These are phyloP conservation scores for Aureobasidium sp. DNA, from an alignment of 2,329 filamentous ascomycete genomes.

Conservation along the genomic window DNA sequence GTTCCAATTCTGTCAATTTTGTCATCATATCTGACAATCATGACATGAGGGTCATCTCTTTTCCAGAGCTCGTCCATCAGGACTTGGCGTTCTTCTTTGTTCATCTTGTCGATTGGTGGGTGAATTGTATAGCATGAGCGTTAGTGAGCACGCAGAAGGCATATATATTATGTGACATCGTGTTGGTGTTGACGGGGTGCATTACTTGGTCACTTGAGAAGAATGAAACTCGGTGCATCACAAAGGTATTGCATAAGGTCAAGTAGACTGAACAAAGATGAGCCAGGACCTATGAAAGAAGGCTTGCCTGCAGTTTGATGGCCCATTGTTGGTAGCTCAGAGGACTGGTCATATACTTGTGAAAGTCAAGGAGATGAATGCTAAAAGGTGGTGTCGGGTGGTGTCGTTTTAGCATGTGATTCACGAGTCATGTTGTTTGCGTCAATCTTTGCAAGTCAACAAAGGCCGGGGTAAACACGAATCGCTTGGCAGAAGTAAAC, in stretches of 20 bases:
- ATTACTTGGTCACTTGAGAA: not conserved
- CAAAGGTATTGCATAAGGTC: not conserved
- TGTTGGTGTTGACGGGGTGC: not conserved
- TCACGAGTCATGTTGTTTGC: constrained; percentile 9
- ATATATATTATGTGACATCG: not conserved
- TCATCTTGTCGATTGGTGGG: not conserved
- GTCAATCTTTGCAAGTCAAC: not conserved
- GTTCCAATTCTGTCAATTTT: not conserved
- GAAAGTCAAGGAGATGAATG: not conserved
- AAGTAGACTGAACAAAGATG: not conserved
- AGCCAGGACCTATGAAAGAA: not conserved
- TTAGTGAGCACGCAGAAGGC: not conserved
- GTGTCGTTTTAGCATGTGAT: not conserved
- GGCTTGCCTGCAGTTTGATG: accelerated
- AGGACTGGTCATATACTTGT: no score
- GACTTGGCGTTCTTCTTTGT: not conserved
- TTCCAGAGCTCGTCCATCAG: not conserved
- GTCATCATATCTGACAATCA: not conserved
- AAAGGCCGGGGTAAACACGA: constrained; percentile 2
- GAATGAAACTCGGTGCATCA: not conserved
- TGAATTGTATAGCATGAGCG: not conserved
- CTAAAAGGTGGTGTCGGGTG: no score
- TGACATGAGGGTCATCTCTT: not conserved
- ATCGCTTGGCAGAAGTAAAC: not conserved
- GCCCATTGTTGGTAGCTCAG: not conserved